Base-by-base conservation (phyloP, 176 grass and related monocot genomes). In the Thalia dealbata region DNA sequence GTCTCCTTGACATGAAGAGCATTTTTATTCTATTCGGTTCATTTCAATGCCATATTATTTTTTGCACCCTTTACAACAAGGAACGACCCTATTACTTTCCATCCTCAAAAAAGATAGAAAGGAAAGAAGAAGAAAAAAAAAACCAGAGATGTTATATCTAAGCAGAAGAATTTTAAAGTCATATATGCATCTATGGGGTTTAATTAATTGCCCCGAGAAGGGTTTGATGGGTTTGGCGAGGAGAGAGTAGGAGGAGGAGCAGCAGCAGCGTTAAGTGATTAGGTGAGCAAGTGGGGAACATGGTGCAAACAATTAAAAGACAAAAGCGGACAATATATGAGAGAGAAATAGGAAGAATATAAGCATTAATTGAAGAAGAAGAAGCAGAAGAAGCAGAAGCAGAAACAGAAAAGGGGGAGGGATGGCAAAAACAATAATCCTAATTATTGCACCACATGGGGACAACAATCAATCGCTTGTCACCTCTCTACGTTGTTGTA, bases 401-500 rank as follows among this genome's bases (percentile, higher is more conserved):
- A 42, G 64, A 42, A 42, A 8, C 41, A 42, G 10, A 19, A 67
- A 67, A 18, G 30, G 32, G 19, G 15, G 32, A 67, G 19, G 15
- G 32, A 67, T 15, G 32, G 2, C 16, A 13, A 42, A 19, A 42
- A 67, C 30, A 41, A 18, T 67, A 42, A 67, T 24, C 28, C 28
- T 89, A 82, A 86, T 90, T 80, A 87, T 87, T 78, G 70, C 76
- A 22, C 18, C 30, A 50, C 72, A 81, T 80, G 79, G 83, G 71
- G 86, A 89, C 86, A 88, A 83, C 89, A 80, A 92, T 89, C 86
- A 89, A 84, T 86, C 83, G 73, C 80, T 76, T 87, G 78, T 88
- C 75, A 77, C 79, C 54, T 88, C 54, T 88, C 83, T 29, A 61
- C 70, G 45, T 48, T 70, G 75, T 61, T 81, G 75, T 81, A 75